These are phyloP conservation scores for Colletotrichum cereale DNA, from an alignment of 2,329 filamentous ascomycete species.

Conservation along the genomic window DNA sequence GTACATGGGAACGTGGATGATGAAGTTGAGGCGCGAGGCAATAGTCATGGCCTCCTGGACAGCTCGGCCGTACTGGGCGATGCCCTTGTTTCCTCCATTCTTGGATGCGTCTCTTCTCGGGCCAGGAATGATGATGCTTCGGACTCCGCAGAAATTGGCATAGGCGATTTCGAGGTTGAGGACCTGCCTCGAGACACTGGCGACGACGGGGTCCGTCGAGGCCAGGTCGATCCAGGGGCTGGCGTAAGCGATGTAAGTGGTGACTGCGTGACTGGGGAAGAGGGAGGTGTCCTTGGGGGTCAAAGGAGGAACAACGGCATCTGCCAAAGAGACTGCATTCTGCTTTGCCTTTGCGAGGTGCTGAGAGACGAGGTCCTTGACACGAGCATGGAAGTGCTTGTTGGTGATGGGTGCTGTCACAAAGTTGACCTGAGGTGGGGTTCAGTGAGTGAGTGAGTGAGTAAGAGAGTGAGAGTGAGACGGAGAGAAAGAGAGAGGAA, in stretches of 20 bases:
- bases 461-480: not conserved
- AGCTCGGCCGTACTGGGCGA: slow-evolving; percentile 84
- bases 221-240: slow-evolving; percentile 94
- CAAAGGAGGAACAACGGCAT: slow-evolving; percentile 75
- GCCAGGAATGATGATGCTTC: slow-evolving; percentile 84
- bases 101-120: slow-evolving; percentile 75
- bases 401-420: slow-evolving; percentile 85
- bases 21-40: slow-evolving; percentile 81
- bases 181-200: slow-evolving; percentile 89
- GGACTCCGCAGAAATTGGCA: slow-evolving; percentile 92
- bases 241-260: slow-evolving; percentile 81
- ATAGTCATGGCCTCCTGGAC: slow-evolving; percentile 83
- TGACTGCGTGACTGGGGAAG: slow-evolving; percentile 75
- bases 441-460: slow-evolving; percentile 32
- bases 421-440: slow-evolving; percentile 75
- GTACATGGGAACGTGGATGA: slow-evolving; percentile 87
- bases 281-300: slow-evolving; percentile 84
- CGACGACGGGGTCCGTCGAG: slow-evolving; percentile 84
- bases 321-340: slow-evolving; percentile 57
- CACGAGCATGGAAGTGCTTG: slow-evolving; percentile 75
- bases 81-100: slow-evolving; percentile 61
- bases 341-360: slow-evolving; percentile 64
- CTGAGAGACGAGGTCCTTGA: slow-evolving; percentile 71
- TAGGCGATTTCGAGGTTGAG: slow-evolving; percentile 93
- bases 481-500: not conserved